Base-by-base conservation (phyloP, 495 filamentous ascomycete genomes). In the Margaritispora aquatica region DNA sequence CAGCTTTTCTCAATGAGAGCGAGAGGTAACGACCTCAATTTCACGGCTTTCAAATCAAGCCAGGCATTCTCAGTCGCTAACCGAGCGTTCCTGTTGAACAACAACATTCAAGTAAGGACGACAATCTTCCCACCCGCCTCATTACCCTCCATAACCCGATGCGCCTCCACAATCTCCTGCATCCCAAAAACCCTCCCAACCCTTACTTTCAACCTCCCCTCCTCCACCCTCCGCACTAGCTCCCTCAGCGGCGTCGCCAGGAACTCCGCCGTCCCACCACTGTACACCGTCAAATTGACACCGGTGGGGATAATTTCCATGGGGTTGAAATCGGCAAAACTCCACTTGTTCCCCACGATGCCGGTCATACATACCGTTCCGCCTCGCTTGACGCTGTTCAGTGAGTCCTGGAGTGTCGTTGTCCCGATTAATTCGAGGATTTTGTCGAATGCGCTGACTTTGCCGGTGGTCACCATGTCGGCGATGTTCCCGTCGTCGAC, bases 321-420 rank as follows among this genome's bases (percentile, higher is more conserved):
- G 0, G 77, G 77, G 57, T 65, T 70, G 54, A 80, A 76, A 4
- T 75, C 66, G 7, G 75, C 68, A 27, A 77, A 58, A 13, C 59
- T 54, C 77, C 79, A 81, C 50, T 72, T 66, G 47, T 79, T 77
- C 1, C 78, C 77, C 26, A 79, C 74, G 26, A 83, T 80, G 1
- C 77, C 80, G 0, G 75, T 72, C 71, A 80, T 71, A 66, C 74
- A 80, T 3, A 80, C 73, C 21, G 71, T 73, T 0, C 80, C 79
- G 10, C 72, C 71, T 20, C 65, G 51, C 44, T 67, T 65, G 0
- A 66, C 65, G 57, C 73, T 75, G 26, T 69, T 57, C 53, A 82
- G 47, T 2, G 75, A 78, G 58, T 82, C 79, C 62, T 80, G 74
- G 8, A 64, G 34, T 11, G 58, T 53, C 21, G 54, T 61, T 8